A percentile compares a stretch with the other conserved stretches of the same genome.
Conservation (phyloP, 2,329 filamentous ascomycete species). For the Thielaviopsis euricoi region DNA sequence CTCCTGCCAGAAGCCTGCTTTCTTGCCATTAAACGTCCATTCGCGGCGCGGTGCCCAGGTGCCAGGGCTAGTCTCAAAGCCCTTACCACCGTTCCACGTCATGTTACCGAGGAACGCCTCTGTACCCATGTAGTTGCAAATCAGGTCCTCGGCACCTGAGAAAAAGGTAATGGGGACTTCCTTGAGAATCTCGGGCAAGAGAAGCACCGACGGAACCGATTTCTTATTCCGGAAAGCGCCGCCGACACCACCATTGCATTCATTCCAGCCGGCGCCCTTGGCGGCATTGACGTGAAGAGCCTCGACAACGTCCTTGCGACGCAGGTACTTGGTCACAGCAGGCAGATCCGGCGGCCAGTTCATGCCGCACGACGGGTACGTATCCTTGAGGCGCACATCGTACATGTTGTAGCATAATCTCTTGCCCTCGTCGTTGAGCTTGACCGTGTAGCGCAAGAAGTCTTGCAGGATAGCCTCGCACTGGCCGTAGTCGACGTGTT, state of each 20-base stretch:
- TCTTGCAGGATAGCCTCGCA: conserved; percentile 67
- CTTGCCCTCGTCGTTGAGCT: conserved; percentile 24
- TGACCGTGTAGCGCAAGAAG: conserved; percentile 50
- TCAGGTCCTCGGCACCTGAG: conserved; percentile 83
- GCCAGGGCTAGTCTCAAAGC: conserved; percentile 75
- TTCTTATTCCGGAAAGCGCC: conserved; percentile 51
- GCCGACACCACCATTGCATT: conserved; percentile 72
- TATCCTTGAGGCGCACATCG: conserved; percentile 72
- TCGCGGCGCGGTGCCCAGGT: conserved; percentile 83
- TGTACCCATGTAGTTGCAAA: conserved; percentile 93
- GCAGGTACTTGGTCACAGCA: conserved; percentile 67
- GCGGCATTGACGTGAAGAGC: conserved; percentile 71
- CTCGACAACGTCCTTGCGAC: conserved; percentile 56
- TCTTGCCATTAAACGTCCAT: conserved; percentile 83
- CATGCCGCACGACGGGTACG: conserved; percentile 78
- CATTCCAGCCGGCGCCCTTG: conserved; percentile 77
- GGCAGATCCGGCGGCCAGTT: conserved; percentile 87
- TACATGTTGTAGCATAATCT: conserved; percentile 85
- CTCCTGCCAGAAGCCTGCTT: conserved; percentile 83
- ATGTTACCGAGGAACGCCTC: conserved; percentile 81
- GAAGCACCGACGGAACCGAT: conserved; percentile 53
- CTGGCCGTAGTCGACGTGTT: conserved; percentile 44
- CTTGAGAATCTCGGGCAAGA: conserved; percentile 64
- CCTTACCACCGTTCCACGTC: conserved; percentile 79
- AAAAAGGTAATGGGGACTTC: conserved; percentile 72